phyloP scores from a whole-genome alignment of 2,329 filamentous ascomycete species.

The Hypomyces perniciosus region DNA sequence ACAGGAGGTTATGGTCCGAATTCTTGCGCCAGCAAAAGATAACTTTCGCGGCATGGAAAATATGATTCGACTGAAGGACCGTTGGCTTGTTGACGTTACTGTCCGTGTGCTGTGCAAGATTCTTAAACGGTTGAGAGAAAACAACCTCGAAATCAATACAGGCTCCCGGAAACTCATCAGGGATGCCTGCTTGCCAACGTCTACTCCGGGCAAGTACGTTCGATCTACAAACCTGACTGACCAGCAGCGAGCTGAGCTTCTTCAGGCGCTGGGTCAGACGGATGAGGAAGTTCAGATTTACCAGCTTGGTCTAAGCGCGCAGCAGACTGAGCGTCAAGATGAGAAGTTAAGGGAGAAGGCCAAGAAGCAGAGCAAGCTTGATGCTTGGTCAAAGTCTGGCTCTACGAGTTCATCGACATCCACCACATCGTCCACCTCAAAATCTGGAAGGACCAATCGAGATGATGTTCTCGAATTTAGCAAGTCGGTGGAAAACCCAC shows the following conservation, averaged over 20 bases:
- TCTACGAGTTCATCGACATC: conserved; percentile 14
- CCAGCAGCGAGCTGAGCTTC: conserved; percentile 78
- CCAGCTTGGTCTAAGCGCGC: conserved; percentile 29
- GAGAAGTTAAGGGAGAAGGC: conserved; percentile 27
- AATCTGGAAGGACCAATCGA: conserved; percentile 32
- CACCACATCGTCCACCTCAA: conserved; percentile 17
- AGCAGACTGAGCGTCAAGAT: conserved; percentile 17
- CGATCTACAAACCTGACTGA: conserved; percentile 74
- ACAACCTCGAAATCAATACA: conserved; percentile 63
- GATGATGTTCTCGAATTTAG: conserved; percentile 43
- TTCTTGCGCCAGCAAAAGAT: conserved; percentile 35
- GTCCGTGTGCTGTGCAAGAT: conserved; percentile 81
- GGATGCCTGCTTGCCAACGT: conserved; percentile 57
- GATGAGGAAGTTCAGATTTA: conserved; percentile 49
- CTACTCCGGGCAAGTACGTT: conserved; percentile 45
- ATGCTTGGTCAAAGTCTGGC: conserved; percentile 54
- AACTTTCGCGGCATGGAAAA: conserved; percentile 66
- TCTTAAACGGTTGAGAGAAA: conserved; percentile 71
- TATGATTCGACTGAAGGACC: conserved; percentile 86
- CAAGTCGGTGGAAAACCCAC: conserved; percentile 41
- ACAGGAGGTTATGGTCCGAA: conserved; percentile 33
- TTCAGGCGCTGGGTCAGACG: conserved; percentile 55
- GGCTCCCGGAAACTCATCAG: conserved; percentile 56
- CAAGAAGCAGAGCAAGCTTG: conserved; percentile 56
- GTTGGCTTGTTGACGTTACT: conserved; percentile 75